Evolutionary conservation across 495 filamentous ascomycete genomes (phyloP).

Genomic region (Aspergillus cristatus): DNA sequence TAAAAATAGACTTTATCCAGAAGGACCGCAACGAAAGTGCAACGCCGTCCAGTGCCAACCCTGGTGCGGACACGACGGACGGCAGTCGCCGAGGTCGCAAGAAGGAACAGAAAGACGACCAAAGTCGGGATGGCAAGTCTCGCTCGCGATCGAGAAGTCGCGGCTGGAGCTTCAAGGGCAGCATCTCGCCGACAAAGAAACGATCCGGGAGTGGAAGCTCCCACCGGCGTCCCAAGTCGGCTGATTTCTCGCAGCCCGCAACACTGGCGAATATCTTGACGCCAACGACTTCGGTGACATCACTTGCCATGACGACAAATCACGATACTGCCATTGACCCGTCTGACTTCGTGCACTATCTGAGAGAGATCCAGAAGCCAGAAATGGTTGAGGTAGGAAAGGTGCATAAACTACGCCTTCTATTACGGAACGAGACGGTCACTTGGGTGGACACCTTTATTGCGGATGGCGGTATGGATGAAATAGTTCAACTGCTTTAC

Average conservation of each 20-base stretch:
- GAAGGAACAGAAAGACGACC: conserved; percentile 30
- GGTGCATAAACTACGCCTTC: conserved; percentile 82
- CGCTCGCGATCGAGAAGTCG: conserved; percentile 59
- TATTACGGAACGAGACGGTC: conserved; percentile 90
- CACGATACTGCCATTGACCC: conserved; percentile 48
- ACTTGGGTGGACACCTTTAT: conserved; percentile 92
- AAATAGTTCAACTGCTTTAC: conserved; percentile 76
- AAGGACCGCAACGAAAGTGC: conserved; percentile 66
- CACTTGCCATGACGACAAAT: conserved; percentile 30
- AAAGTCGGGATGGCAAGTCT: conserved; percentile 39
- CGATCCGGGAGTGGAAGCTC: conserved; percentile 35
- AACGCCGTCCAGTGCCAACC: conserved; percentile 26
- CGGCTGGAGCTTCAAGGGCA: conserved; percentile 65
- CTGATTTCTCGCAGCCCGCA: conserved; percentile 32
- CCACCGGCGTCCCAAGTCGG: conserved; percentile 32
- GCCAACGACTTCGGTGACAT: conserved; percentile 31
- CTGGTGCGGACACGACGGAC: conserved; percentile 15
- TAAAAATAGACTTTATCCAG: conserved; percentile 91
- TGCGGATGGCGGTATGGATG: conserved; percentile 79
- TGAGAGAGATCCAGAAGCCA: conserved; percentile 67
- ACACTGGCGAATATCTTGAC: conserved; percentile 40
- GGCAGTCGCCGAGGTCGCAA: conserved; percentile 35
- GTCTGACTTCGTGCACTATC: conserved; percentile 72
- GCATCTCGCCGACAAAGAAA: conserved; percentile 50
- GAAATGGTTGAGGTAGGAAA: conserved; percentile 84